phyloP scores from a whole-genome alignment of 176 grass and related monocot genomes.

The Lolium multiflorum region DNA sequence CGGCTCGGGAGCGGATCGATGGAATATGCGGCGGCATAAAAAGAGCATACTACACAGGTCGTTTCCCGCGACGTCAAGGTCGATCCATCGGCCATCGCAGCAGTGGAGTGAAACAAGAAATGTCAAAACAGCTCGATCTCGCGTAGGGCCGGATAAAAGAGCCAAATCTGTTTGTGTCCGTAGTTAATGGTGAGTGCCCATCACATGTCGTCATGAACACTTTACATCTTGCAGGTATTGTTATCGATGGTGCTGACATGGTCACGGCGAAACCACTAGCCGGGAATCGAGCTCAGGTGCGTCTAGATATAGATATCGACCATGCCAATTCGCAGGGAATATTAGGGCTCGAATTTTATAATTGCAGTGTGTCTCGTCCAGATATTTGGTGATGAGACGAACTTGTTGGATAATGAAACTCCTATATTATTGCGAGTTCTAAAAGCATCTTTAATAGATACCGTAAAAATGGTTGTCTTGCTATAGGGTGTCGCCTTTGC shows the following conservation, averaged over 20 bases:
- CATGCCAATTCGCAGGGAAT: neutral
- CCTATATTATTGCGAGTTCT: too few relatives aligned
- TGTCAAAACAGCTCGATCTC: too few relatives aligned
- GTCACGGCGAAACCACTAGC: neutral
- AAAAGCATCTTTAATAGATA: too few relatives aligned
- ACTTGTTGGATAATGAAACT: too few relatives aligned
- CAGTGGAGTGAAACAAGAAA: too few relatives aligned
- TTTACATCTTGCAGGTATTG: neutral
- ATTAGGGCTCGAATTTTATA: too few relatives aligned
- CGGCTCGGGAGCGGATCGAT: neutral
- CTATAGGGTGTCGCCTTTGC: too few relatives aligned
- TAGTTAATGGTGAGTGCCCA: neutral
- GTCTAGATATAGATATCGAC: neutral
- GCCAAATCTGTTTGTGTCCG: neutral
- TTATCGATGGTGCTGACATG: neutral
- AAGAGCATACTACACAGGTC: neutral
- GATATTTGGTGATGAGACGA: too few relatives aligned
- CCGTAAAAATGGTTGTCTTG: too few relatives aligned
- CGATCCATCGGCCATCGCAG: too few relatives aligned
- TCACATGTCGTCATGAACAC: neutral
- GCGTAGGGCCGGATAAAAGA: too few relatives aligned
- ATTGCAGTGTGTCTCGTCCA: too few relatives aligned
- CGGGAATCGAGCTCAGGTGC: neutral
- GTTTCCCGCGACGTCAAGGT: neutral
- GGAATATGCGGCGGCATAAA: conserved; percentile 62